Evolutionary conservation across 2,329 filamentous ascomycete species (phyloP), one percentile per base, ranked within the genome.

Genomic region (Dactylellina drechsleri): DNA sequence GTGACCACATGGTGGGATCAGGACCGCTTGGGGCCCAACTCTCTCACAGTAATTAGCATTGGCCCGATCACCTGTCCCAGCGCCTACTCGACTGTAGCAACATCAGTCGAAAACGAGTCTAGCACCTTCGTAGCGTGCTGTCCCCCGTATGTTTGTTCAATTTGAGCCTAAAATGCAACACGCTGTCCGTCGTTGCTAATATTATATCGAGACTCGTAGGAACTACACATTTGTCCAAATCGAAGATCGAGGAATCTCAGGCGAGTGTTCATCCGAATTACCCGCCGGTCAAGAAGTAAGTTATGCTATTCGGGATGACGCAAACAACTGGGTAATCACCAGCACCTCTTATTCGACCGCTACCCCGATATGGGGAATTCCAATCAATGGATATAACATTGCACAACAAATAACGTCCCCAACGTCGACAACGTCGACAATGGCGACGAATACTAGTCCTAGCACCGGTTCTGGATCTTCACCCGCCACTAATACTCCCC

Each of bases 91-190:
- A 52, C 49, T 7, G 49, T 20, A 52, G 12, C 49, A 13, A 52
- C 49, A 1, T 8, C 18, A 7, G 18, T 52, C 18, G 49, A 52
- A 23, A 52, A 23, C 5, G 15, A 52, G 13, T 52, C 49, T 5
- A 52, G 49, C 49, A 52, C 49, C 4, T 52, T 52, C 18, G 49
- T 52, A 5, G 49, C 49, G n/a, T 52, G 49, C 49, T 52, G 49
- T 23, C 49, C 49, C 49, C 49, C 49, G 49, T 52, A 52, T 26
- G 49, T 23, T 52, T 13, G 18, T 23, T 23, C 23, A 23, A 23
- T 23, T 23, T 23, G 23, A 23, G 23, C 2, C 23, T 23, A 23
- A 23, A 23, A 23, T 23, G 23, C 23, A 23, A 2, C 23, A 23
- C 23, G 18, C 40, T 2, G 40, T 1, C 12, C 2, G 40, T 12